Evolutionary conservation across 2,329 filamentous ascomycete species (phyloP), one percentile per base, ranked within the genome.

Genomic region (Penicillium aurantiogriseum): DNA sequence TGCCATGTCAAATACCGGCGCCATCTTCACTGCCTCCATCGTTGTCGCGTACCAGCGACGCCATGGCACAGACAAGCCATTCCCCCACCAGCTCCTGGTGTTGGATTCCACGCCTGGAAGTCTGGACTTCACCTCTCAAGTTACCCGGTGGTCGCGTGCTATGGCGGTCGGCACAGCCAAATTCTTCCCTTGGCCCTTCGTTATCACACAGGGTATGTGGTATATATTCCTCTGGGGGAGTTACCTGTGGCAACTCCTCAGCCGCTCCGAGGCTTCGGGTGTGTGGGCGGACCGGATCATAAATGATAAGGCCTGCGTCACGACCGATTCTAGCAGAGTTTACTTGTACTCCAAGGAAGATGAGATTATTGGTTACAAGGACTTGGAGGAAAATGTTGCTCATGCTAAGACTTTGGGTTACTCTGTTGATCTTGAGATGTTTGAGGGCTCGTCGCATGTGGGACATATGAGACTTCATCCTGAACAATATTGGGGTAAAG

Each of bases 361-460:
- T 57, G 63, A 67, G 56, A 67, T 67, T 38, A 66, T 67, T 49
- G 54, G 62, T 33, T 67, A 58, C 51, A 48, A 63, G 51, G 65
- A 67, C 48, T 46, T 67, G 56, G 65, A 67, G 50, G 55, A 58
- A n/a, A 63, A 60, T 51, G 65, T 63, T 42, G 65, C 65, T 6
- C 25, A 49, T 33, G 65, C 61, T 11, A 66, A 59, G 47, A 46
- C 75, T 13, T 72, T 75, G 52, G 85, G 85, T 0, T 86, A 81
- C 61, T 66, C 68, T 23, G 79, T 81, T 2, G 73, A 77, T 1
- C 73, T 77, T 21, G 81, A 83, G 56, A 65, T 80, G 31, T 88
- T 88, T 60, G 78, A 84, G 49, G 81, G 80, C 4, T 85, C 81
- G 49, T 74, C 79, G 1, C 86, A 89, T 69, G 85, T 86, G 19